Evolutionary conservation across 2,329 filamentous ascomycete species (phyloP), one percentile per base, ranked within the genome.

Genomic region (Penicillium sp.): DNA sequence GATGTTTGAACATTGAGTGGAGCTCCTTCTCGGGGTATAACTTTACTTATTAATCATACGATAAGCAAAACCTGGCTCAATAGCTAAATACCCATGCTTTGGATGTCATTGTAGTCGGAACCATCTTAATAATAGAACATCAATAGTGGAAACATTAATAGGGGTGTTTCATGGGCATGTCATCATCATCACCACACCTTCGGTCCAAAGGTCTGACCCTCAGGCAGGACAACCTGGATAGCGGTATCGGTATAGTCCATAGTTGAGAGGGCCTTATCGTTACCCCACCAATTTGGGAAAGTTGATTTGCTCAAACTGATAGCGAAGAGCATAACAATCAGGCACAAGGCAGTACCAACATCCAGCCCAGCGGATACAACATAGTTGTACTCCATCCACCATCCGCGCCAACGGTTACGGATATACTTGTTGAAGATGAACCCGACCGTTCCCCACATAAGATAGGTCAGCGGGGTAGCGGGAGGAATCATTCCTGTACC

Each of bases 371-470:
- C 88, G 21, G 87, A 90, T 0, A 87, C 85, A 67, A 90, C 81
- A 71, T 91, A 91, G 33, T 91, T 91, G 77, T 90, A 91, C 71
- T 87, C 85, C 72, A 88, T 78, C 89, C 89, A 91, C 89, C 88
- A 91, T 33, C 86, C 88, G 4, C 81, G 83, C 74, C 82, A 88
- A 60, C 83, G 81, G 56, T 86, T 81, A 69, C 84, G 84, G 69
- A 91, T 83, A 64, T 80, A 85, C 65, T 82, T 87, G 74, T 90
- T 90, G 77, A 91, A 91, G 35, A 87, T 62, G 48, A 83, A 81
- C 9, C 89, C 89, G 7, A 89, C 84, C 26, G 85, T 70, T 4
- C 84, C 87, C 89, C 89, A 91, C 67, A 84, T 84, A 45, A 89
- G 82, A 45, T 90, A 91, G 62, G 85, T 90, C 61, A 89, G 84